Conservation (phyloP, 2,329 filamentous ascomycete species). For the Ceratocystis harringtonii region DNA sequence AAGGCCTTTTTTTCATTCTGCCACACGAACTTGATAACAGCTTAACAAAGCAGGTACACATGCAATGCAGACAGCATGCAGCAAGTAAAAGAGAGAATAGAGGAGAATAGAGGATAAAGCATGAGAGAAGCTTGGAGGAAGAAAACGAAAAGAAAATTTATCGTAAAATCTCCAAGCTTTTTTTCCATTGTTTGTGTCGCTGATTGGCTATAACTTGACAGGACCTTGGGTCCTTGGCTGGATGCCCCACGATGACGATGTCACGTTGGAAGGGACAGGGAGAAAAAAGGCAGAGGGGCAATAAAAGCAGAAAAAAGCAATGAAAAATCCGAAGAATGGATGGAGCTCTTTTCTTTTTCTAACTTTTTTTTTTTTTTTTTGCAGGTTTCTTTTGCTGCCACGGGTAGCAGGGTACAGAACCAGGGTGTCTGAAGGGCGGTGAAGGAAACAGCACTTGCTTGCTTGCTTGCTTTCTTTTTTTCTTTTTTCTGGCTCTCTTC, state of each 20-base stretch:
- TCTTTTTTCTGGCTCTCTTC: too few relatives aligned
- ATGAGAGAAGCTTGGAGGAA: neutral
- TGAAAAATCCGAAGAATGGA: neutral
- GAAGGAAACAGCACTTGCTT: too few relatives aligned
- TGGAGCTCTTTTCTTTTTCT: neutral
- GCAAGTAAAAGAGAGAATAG: neutral
- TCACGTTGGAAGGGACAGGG: neutral
- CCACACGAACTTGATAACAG: neutral
- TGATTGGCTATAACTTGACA: neutral
- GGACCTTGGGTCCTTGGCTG: neutral
- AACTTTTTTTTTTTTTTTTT: neutral
- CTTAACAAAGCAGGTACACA: slow-evolving; percentile 1
- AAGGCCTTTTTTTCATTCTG: neutral
- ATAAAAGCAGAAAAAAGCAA: neutral
- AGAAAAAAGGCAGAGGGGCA: neutral
- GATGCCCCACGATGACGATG: neutral
- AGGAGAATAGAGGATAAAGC: neutral
- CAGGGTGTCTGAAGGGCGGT: too few relatives aligned
- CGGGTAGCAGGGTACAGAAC: neutral
- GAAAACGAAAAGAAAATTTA: neutral
- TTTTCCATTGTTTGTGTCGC: neutral
- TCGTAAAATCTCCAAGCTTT: neutral
- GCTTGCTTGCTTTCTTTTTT: too few relatives aligned
- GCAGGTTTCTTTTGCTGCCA: neutral
- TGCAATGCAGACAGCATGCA: slow-evolving; percentile 3